Percentiles rank a stretch among this genome's conserved stretches.
These are phyloP conservation scores for Protomyces arabidopsidicola DNA, from an alignment of 1,139 yeast species.

Conservation along the genomic window DNA sequence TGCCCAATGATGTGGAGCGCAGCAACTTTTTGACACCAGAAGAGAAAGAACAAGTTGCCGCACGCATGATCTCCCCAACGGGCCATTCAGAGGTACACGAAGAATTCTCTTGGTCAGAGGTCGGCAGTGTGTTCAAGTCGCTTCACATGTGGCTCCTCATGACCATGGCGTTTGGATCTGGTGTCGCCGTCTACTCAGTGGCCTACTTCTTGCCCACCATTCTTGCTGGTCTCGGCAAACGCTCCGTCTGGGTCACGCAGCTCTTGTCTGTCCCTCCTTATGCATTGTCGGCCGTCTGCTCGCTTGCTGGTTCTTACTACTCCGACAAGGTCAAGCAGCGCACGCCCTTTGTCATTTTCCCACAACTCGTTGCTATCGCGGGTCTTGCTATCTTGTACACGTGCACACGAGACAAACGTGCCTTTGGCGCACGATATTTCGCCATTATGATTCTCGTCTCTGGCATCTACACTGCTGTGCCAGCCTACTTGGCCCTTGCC, in stretches of 20 bases:
- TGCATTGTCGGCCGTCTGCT: constrained; percentile 57
- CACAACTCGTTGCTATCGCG: constrained; percentile 47
- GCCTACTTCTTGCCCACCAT: constrained; percentile 56
- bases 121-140: neutral
- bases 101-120: constrained; percentile 1
- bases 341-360: constrained; percentile 47
- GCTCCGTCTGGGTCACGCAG: constrained; percentile 40
- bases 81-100: constrained; percentile 36
- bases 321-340: constrained; percentile 48
- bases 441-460: constrained; percentile 57
- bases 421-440: constrained; percentile 46
- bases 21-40: constrained; percentile 45
- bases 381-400: constrained; percentile 52
- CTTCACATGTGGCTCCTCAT: constrained; percentile 6
- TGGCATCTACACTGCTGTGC: constrained; percentile 61
- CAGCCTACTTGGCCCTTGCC: constrained; percentile 58
- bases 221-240: constrained; percentile 56
- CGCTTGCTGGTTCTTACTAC: constrained; percentile 46
- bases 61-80: constrained; percentile 33
- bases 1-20: constrained; percentile 72
- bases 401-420: constrained; percentile 31
- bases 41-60: constrained; percentile 43
- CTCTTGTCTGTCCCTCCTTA: constrained; percentile 37
- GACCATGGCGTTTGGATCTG: constrained; percentile 38
- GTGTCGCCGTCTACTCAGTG: constrained; percentile 55